Percentiles rank a stretch among this genome's conserved stretches.
These are phyloP conservation scores for Fusarium ramigenum DNA, from an alignment of 2,329 filamentous ascomycete genomes.

Conservation along the genomic window DNA sequence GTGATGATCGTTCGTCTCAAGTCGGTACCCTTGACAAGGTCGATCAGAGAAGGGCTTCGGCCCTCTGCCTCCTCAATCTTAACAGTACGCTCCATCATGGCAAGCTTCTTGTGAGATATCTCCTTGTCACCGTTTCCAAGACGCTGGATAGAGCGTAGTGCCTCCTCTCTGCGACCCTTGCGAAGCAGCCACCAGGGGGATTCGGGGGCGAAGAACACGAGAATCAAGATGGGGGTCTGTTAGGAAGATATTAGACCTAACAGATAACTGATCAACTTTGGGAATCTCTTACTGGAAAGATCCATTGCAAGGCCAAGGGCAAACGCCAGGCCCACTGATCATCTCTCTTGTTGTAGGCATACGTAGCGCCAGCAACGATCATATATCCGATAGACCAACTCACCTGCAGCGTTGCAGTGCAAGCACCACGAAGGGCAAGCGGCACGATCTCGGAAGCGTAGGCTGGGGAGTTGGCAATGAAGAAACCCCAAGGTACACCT, in stretches of 20 bases:
- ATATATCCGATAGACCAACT: slow-evolving; percentile 70
- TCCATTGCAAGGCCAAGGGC: slow-evolving; percentile 66
- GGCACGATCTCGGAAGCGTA: slow-evolving; percentile 70
- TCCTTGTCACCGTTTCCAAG: slow-evolving; percentile 49
- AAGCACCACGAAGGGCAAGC: slow-evolving; percentile 62
- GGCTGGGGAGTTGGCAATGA: slow-evolving; percentile 69
- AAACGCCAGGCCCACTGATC: slow-evolving; percentile 46
- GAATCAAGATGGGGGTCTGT: slow-evolving; percentile 59
- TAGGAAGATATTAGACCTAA: too few species aligned
- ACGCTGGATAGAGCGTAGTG: slow-evolving; percentile 56
- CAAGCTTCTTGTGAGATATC: slow-evolving; percentile 52
- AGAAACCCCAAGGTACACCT: slow-evolving; percentile 69
- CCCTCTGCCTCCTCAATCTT: slow-evolving; percentile 57
- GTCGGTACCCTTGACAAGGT: slow-evolving; percentile 65
- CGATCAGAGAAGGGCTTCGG: slow-evolving; percentile 57
- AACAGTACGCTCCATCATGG: slow-evolving; percentile 66
- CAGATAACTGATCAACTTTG: too few species aligned
- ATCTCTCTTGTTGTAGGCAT: slow-evolving; percentile 54
- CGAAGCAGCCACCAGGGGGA: slow-evolving; percentile 65
- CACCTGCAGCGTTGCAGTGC: slow-evolving; percentile 70
- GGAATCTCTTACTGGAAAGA: slow-evolving; percentile 54
- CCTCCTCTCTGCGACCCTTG: slow-evolving; percentile 54
- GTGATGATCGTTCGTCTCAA: slow-evolving; percentile 64
- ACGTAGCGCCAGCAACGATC: slow-evolving; percentile 66
- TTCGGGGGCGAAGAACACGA: slow-evolving; percentile 60